Evolutionary conservation across 2,329 filamentous ascomycete species (phyloP), one percentile per base, ranked within the genome.

Genomic region (Sphaerostilbella broomeana): DNA sequence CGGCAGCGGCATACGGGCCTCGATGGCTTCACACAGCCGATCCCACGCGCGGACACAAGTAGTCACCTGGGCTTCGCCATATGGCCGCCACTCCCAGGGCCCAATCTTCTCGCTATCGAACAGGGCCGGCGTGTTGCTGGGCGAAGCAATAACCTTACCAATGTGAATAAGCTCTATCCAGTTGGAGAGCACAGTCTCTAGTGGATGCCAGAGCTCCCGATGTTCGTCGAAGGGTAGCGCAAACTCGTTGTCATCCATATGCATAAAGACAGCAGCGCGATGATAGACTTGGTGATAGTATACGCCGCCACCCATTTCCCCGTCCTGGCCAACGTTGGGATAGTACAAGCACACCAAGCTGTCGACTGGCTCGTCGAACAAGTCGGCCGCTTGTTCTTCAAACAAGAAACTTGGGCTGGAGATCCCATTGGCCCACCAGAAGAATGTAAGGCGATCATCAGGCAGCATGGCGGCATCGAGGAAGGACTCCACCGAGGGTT

Each of bases 221-320:
- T 53, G 47, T 29, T 16, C 41, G 17, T 51, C 47, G 5, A 51
- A 26, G 1, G 51, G 52, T 2, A 51, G 21, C 7, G 48, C 51
- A 31, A 22, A 53, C 27, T 44, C 46, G 28, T 38, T 21, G 34
- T 56, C 51, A 16, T 52, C 49, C 26, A 43, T 43, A 37, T 48
- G 39, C 47, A 54, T 40, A 19, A 50, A 48, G 17, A 55, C 44
- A 24, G 46, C 38, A 12, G 50, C 53, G 22, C 40, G 43, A 45
- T 55, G 52, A 19, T 12, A 28, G n/a, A 38, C 30, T 28, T 55
- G 53, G 38, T 55, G 50, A 42, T 60, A 61, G 37, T 58, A 40
- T 30, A 63, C 12, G 32, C 57, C 57, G 32, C 52, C 51, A 34
- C 36, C 44, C 20, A 33, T 35, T 13, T 34, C 39, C 5, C 46